These are phyloP conservation scores for Echinochloa phyllopogon DNA, from an alignment of 176 grass and related monocot genomes.

Conservation along the genomic window DNA sequence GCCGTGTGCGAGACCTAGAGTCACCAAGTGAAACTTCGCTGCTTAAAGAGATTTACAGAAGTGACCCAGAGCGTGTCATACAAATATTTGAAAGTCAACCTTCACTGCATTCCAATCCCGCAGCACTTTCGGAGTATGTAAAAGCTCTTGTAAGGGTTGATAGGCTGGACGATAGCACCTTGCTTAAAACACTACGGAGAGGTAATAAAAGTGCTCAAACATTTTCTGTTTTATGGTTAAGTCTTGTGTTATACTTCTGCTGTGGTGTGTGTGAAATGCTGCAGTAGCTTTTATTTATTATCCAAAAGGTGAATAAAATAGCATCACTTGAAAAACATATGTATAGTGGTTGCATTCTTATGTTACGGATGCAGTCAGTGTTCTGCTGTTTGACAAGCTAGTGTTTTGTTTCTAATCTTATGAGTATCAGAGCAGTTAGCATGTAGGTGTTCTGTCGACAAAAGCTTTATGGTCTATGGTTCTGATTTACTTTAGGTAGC, in stretches of 20 bases:
- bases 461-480: neutral
- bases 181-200: conserved; percentile 94
- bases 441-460: conserved; percentile 19
- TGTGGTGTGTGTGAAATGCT: conserved; percentile 20
- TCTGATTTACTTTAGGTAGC: conserved; percentile 23
- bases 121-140: conserved; percentile 92
- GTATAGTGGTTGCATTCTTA: conserved; percentile 11
- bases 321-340: neutral
- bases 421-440: neutral
- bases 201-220: conserved; percentile 41
- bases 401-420: neutral
- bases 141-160: conserved; percentile 96
- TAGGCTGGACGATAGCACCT: conserved; percentile 83
- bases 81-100: conserved; percentile 96
- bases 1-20: conserved; percentile 65
- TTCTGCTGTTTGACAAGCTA: conserved; percentile 18
- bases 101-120: conserved; percentile 74
- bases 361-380: neutral
- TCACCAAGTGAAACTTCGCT: conserved; percentile 59
- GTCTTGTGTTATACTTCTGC: neutral
- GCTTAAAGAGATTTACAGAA: conserved; percentile 93
- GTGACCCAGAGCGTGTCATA: conserved; percentile 95
- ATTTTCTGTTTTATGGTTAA: conserved; percentile 18
- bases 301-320: neutral
- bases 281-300: neutral